Evolutionary conservation across 768 basidiomycete species (phyloP), one percentile per base, ranked within the genome.

Genomic region (Mycena rebaudengoi): DNA sequence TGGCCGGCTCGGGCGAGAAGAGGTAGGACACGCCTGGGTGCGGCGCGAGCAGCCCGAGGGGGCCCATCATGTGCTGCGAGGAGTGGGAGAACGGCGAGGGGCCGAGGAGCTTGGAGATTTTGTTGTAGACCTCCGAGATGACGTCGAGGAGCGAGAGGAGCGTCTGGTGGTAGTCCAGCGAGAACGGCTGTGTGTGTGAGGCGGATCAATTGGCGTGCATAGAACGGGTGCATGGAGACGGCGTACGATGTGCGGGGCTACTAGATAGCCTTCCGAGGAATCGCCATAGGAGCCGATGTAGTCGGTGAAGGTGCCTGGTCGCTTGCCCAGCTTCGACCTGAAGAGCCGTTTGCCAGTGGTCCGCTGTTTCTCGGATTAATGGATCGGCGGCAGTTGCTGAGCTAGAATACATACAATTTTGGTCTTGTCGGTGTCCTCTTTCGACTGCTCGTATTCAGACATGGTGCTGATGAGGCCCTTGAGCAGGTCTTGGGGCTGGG

Each of bases 71-170:
- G 52, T 90, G 84, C 56, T 88, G 88, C 18, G 87, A 78, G 11
- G 82, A 78, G 65, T 86, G 84, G 7, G 89, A 82, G 71, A 94
- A 90, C 0, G 90, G 89, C 0, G 92, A 93, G 5, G 94, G 91
- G 0, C 94, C 94, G 23, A 97, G 88, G 52, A 94, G 86, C 71
- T 88, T 88, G 10, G 86, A 86, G 39, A 97, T 91, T 76, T 94
- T 95, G 76, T 92, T 89, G 80, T 96, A 97, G 29, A 94, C 88
- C 71, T 95, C 94, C 18, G 92, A 92, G 39, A 96, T 85, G 48
- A 96, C 91, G 72, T 96, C 95, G 54, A 95, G 88, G 26, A 95
- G 87, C 32, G 95, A 94, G 54, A 95, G 86, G 33, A 96, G 86
- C 11, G 92, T 92, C 77, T 96, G 91, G 67, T 93, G 90, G 73